Conservation (phyloP, 345 rosid genomes). For the Leavenworthia alabamica region DNA sequence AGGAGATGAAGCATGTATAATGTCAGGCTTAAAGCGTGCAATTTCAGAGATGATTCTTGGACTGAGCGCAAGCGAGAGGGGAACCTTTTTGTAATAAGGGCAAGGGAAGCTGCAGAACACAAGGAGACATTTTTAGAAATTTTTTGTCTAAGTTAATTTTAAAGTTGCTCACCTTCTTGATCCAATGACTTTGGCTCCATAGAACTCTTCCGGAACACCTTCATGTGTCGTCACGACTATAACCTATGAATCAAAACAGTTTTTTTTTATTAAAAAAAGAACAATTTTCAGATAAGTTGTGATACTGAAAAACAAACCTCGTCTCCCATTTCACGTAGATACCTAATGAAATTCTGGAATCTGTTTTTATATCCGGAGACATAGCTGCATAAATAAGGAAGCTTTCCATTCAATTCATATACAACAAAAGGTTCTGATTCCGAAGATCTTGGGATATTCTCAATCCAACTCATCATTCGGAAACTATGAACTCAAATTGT, state of each 20-base stretch:
- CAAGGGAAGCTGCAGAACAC: conserved; percentile 69
- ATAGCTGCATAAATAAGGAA: conserved; percentile 55
- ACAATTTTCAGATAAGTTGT: too few relatives aligned
- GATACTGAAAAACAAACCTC: conserved; percentile 46
- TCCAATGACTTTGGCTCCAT: conserved; percentile 94
- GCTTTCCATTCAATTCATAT: too few relatives aligned
- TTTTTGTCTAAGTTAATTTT: not conserved
- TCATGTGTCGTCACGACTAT: conserved; percentile 98
- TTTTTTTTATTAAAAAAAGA: too few relatives aligned
- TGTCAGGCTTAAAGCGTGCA: conserved; percentile 96
- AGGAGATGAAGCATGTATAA: conserved; percentile 96
- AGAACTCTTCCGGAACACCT: conserved; percentile 92
- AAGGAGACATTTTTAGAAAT: not conserved
- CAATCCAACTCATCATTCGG: too few relatives aligned
- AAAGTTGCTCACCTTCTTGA: conserved; percentile 70
- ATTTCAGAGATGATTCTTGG: conserved; percentile 96
- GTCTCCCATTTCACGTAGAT: conserved; percentile 95
- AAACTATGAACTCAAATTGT: too few relatives aligned
- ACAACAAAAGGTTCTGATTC: too few relatives aligned
- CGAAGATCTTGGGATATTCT: too few relatives aligned
- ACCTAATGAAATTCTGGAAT: conserved; percentile 91
- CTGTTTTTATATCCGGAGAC: conserved; percentile 96
- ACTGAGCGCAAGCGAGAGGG: conserved; percentile 91
- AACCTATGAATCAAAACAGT: conserved; percentile 41
- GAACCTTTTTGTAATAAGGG: conserved; percentile 93